Evolutionary conservation across 2,329 filamentous ascomycete species (phyloP).

Genomic region (Bretziella fagacearum): DNA sequence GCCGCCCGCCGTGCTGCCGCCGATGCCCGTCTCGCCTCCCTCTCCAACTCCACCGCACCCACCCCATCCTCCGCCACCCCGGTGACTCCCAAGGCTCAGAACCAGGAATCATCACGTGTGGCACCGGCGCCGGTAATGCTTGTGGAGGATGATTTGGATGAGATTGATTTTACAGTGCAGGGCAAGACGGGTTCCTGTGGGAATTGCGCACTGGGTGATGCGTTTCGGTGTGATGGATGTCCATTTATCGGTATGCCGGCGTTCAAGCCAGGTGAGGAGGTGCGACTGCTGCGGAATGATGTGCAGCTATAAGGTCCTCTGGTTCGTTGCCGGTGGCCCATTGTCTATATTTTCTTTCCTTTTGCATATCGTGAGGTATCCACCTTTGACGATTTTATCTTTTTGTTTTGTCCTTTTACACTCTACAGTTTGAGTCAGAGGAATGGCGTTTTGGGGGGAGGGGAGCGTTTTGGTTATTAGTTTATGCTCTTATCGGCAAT

Average conservation of each 20-base stretch:
- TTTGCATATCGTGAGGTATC: too few relatives aligned
- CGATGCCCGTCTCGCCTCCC: constrained; percentile 39
- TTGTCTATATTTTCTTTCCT: too few relatives aligned
- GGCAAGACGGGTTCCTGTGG: constrained; percentile 92
- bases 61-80: neutral
- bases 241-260: constrained; percentile 85
- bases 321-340: too few relatives aligned
- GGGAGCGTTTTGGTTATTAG: too few relatives aligned
- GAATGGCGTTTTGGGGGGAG: too few relatives aligned
- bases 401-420: too few relatives aligned
- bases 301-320: constrained; percentile 48
- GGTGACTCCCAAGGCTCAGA: neutral
- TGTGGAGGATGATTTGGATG: constrained; percentile 58
- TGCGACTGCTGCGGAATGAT: constrained; percentile 69
- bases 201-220: constrained; percentile 85
- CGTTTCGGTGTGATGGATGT: constrained; percentile 55
- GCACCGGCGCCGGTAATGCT: constrained; percentile 36
- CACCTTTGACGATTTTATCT: too few relatives aligned
- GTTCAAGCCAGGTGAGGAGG: constrained; percentile 94
- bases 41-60: constrained; percentile 20
- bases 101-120: neutral
- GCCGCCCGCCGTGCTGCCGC: constrained; percentile 51
- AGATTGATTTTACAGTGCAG: constrained; percentile 94
- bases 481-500: too few relatives aligned
- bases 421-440: too few relatives aligned